Base-by-base conservation (phyloP, 2,329 filamentous ascomycete species). In the Colletotrichum agaves region DNA sequence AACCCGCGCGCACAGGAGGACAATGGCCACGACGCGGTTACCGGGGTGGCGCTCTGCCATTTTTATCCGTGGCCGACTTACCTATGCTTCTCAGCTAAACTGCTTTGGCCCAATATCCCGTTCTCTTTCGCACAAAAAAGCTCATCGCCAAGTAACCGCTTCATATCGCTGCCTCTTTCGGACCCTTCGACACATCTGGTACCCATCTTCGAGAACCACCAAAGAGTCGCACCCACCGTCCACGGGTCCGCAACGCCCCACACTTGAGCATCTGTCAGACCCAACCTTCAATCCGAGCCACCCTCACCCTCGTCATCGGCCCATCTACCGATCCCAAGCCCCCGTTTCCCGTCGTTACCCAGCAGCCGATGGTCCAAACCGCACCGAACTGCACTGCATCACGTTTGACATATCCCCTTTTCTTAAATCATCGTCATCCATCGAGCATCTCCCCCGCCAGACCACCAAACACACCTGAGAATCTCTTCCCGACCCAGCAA, bases 31-130 rank as follows among this genome's bases (percentile, higher is more conserved):
- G 31, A 27, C 46, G 53, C 61, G 33, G 64, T 64, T 64, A 59
- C 53, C 53, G 47, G 33, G 64, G 61, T 59, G 64, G 61, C 64
- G 64, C 64, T 59, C 64, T 64, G 64, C 55, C 64, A 55, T 59
- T 64, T 59, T 55, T 31, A 43, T 60, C 33, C 60, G 39, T 67
- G 61, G 31, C 27, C 53, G 23, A 52, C n/a, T 23, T 13, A n/a
- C 6, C 3, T 10, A 15, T 17, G 11, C 3, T 13, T 37, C 49
- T 13, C 27, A 7, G 12, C 53, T 49, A 58, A 44, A 27, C n/a
- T 49, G 50, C 19, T 39, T 53, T 23, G 17, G 46, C 35, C 12
- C 52, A 27, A 15, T 31, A 4, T 43, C 10, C n/a, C 27, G 50
- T 27, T 52, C 17, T 11, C 53, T 59, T 63, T 53, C 23, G 5